These are phyloP conservation scores for Orobanche coerulescens DNA, from an alignment of 257 asterid genomes.

Conservation along the genomic window DNA sequence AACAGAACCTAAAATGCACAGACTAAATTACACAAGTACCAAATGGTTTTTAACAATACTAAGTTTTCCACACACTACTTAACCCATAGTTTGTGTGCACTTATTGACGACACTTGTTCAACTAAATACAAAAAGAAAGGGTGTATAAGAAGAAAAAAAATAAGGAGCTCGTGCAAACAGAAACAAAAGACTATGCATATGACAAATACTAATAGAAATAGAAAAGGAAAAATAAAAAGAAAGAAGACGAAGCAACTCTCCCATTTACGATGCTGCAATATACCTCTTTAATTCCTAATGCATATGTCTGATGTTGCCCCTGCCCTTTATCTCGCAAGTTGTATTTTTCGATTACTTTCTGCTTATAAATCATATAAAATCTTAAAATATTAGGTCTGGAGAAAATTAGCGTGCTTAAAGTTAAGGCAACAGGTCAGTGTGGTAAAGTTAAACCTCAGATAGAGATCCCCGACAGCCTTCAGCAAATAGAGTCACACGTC, in stretches of 20 bases:
- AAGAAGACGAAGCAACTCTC: no score
- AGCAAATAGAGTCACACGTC: conserved; percentile 68
- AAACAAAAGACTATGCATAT: conserved; percentile 1
- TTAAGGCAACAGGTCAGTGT: conserved; percentile 13
- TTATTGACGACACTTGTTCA: neutral
- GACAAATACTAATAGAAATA: neutral
- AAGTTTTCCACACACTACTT: neutral
- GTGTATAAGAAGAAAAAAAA: neutral
- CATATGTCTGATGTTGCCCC: conserved; percentile 96
- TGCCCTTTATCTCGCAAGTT: conserved; percentile 75
- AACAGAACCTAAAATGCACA: neutral
- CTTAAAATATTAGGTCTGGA: conserved; percentile 4
- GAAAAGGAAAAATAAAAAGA: no score
- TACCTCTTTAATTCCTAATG: conserved; percentile 98
- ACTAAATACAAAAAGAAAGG: neutral
- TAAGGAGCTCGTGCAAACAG: conserved; percentile 15
- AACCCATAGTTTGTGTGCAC: neutral
- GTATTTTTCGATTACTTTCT: conserved; percentile 71
- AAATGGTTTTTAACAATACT: neutral
- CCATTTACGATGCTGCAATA: conserved; percentile 14
- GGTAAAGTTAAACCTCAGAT: conserved; percentile 67
- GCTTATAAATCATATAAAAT: conserved; percentile 17
- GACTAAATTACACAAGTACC: neutral
- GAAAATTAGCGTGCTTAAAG: neutral
- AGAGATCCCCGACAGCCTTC: conserved; percentile 99